Evolutionary conservation across 2,329 filamentous ascomycete species (phyloP).

Genomic region (Stemphylium vesicarium): DNA sequence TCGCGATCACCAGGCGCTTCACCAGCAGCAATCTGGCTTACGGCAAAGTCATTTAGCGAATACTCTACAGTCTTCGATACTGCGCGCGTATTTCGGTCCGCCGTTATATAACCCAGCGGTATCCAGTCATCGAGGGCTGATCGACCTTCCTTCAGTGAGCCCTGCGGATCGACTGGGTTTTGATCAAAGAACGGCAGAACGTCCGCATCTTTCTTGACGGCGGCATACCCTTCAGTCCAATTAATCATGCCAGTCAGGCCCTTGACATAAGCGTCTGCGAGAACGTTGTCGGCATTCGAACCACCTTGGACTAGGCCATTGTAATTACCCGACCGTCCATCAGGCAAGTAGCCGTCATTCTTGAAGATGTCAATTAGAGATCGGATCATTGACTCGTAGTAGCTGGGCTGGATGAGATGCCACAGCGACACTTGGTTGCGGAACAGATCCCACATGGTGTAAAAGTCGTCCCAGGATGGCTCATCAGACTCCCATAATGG

Average conservation of each 20-base stretch:
- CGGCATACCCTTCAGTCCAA: slow-evolving; percentile 73
- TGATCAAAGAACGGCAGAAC: slow-evolving; percentile 50
- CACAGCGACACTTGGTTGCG: slow-evolving; percentile 55
- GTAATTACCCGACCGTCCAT: slow-evolving; percentile 62
- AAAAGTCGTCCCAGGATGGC: slow-evolving; percentile 73
- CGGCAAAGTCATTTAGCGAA: slow-evolving; percentile 53
- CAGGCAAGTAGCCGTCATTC: slow-evolving; percentile 72
- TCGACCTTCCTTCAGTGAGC: slow-evolving; percentile 52
- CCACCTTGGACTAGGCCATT: slow-evolving; percentile 62
- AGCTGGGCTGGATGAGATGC: slow-evolving; percentile 69
- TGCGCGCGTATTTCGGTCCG: slow-evolving; percentile 45
- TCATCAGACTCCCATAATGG: slow-evolving; percentile 70
- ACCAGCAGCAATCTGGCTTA: slow-evolving; percentile 50
- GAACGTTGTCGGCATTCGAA: slow-evolving; percentile 53
- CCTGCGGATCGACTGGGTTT: slow-evolving; percentile 44
- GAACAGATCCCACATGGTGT: slow-evolving; percentile 77
- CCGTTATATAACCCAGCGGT: slow-evolving; percentile 51
- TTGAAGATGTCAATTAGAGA: slow-evolving; percentile 68
- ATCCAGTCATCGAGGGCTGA: slow-evolving; percentile 54
- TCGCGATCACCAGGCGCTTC: slow-evolving; percentile 49
- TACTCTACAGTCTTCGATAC: slow-evolving; percentile 54
- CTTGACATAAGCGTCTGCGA: slow-evolving; percentile 73
- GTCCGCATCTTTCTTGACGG: slow-evolving; percentile 75
- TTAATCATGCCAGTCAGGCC: slow-evolving; percentile 67
- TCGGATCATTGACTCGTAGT: slow-evolving; percentile 71